Evolutionary conservation across 2,329 filamentous ascomycete species (phyloP), one percentile per base, ranked within the genome.

Genomic region (Ceratocystis lukuohia): DNA sequence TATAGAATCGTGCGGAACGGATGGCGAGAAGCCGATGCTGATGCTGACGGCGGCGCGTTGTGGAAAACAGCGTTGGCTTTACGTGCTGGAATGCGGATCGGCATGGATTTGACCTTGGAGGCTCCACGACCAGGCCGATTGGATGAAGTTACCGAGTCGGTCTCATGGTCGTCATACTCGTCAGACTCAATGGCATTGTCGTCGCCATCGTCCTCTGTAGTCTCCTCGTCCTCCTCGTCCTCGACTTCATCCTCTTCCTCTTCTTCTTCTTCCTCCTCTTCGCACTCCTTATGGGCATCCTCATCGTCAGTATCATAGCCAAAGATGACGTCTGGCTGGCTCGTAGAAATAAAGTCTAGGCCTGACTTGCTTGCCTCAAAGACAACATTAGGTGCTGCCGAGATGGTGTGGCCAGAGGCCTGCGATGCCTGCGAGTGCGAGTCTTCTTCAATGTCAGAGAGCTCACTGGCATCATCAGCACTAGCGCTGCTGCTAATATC

Each of bases 261-360:
- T 15, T 73, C 72, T 1, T 72, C 72, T 1, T 72, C 72, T 1
- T 72, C 72, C 5, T 74, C 75, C 0, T 74, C 73, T 17, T 75
- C 75, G 22, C 74, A 75, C 20, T 76, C 75, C 1, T 74, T 75
- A 50, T 20, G 41, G 17, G 6, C 59, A 10, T 75, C 73, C 1
- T 75, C 74, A 5, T 79, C 77, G 48, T 79, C 79, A 1, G 76
- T 75, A 0, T 77, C 75, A 1, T 87, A 88, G 17, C 82, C 89
- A 74, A 94, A 96, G 68, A 91, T 88, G 66, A 94, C 84, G 59
- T 88, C 84, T 3, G 88, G 83, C 25, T 63, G 59, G 30, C 45
- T 65, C 15, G 65, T 64, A 5, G 67, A 96, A 74, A 97, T 94
- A 72, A 96, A 96, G 73, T 99, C 94, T 45, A 97, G 78, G 0